These are phyloP conservation scores for Suillus weaverae DNA, from an alignment of 768 basidiomycete genomes.

Conservation along the genomic window DNA sequence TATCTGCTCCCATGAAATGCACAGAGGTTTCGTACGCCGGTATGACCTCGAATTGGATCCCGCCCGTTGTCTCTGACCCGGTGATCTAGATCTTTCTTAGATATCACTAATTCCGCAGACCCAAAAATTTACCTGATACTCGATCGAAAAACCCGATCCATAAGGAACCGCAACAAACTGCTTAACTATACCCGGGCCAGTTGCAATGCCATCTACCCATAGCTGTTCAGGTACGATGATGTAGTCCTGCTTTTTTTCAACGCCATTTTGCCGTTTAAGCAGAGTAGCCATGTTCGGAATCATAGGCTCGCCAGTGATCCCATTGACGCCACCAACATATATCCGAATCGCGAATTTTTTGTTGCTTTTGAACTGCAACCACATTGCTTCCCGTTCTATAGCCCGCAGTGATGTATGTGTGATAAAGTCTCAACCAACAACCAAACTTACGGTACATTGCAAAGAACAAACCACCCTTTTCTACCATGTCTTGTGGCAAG, in stretches of 20 bases:
- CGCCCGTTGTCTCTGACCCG: slow-evolving; percentile 8
- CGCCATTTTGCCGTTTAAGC: not conserved
- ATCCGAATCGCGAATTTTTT: slow-evolving; percentile 24
- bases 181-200: slow-evolving; percentile 18
- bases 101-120: not conserved
- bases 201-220: slow-evolving; percentile 23
- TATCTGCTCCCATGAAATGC: not conserved
- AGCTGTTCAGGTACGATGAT: slow-evolving; percentile 2
- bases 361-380: slow-evolving; percentile 23
- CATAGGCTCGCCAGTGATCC: slow-evolving; percentile 22
- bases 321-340: slow-evolving; percentile 32
- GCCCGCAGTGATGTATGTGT: slow-evolving; percentile 20
- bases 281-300: not conserved
- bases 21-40: not conserved
- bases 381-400: slow-evolving; percentile 31
- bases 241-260: slow-evolving; percentile 25
- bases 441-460: slow-evolving; percentile 15
- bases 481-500: slow-evolving; percentile 20
- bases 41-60: slow-evolving; percentile 12
- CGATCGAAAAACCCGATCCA: slow-evolving; percentile 23
- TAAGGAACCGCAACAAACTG: slow-evolving; percentile 25
- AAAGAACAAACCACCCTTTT: slow-evolving; percentile 27
- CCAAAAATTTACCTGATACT: slow-evolving; percentile 16
- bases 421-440: not conserved
- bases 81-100: not conserved